These are phyloP conservation scores for Tetraselmis chui DNA, from an alignment of 139 green algal species.

Conservation along the genomic window DNA sequence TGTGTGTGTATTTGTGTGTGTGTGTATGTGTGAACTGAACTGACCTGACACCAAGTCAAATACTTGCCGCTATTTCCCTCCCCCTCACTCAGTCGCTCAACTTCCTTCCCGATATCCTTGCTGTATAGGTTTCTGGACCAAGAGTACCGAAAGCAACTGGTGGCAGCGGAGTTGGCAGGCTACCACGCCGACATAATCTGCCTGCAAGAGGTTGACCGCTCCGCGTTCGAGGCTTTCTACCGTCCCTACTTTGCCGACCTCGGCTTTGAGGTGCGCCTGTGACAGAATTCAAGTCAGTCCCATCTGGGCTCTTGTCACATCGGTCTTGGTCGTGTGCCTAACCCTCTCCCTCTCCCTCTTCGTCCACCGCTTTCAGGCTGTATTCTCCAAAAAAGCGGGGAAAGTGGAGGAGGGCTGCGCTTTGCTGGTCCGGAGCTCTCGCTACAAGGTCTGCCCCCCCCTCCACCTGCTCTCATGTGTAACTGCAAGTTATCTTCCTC, in stretches of 20 bases:
- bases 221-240: slow-evolving; percentile 53
- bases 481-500: no score
- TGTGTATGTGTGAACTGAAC: no score
- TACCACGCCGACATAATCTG: slow-evolving; percentile 63
- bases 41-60: no score
- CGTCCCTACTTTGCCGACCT: slow-evolving; percentile 30
- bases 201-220: slow-evolving; percentile 80
- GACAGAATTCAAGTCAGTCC: no score
- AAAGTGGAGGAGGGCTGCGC: slow-evolving; percentile 64
- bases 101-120: neutral
- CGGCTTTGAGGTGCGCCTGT: neutral
- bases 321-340: no score
- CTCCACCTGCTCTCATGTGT: no score
- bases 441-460: slow-evolving; percentile 38
- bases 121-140: slow-evolving; percentile 54
- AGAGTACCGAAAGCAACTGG: slow-evolving; percentile 68
- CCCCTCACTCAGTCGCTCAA: neutral
- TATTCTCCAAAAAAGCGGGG: slow-evolving; percentile 75
- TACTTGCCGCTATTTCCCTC: no score
- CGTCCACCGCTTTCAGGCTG: slow-evolving; percentile 35
- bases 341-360: neutral
- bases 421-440: slow-evolving; percentile 38
- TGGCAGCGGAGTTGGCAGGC: slow-evolving; percentile 65
- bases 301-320: no score
- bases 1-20: no score